phyloP scores from a whole-genome alignment of 2,329 filamentous ascomycete genomes.

The Colletotrichum musicola region DNA sequence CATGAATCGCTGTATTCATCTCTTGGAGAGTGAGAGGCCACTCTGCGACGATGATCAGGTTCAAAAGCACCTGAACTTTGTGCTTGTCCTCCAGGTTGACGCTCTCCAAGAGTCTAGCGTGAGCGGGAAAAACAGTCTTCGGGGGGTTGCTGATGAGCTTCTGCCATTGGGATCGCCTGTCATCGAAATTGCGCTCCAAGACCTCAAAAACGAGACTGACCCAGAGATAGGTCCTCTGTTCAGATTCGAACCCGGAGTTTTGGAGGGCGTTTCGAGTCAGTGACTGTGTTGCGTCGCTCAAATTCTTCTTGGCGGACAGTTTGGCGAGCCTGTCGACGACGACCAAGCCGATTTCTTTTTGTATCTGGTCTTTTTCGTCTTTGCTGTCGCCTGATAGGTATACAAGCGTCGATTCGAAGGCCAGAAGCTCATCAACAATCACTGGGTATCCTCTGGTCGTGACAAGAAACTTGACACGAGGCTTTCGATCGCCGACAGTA shows the following conservation, averaged over 20 bases:
- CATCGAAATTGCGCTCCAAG: not conserved
- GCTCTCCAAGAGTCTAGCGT: not conserved
- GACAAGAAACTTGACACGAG: not conserved
- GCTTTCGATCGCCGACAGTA: not conserved
- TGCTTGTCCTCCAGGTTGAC: not conserved
- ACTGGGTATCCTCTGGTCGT: not conserved
- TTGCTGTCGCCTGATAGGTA: not conserved
- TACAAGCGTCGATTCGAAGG: not conserved
- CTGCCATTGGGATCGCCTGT: not conserved
- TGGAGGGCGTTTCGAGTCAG: not conserved
- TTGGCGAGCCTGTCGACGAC: not conserved
- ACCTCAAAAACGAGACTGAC: not conserved
- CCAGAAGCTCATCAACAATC: not conserved
- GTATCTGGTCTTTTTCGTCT: not conserved
- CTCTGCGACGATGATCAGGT: not conserved
- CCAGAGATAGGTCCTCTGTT: conserved; percentile 2
- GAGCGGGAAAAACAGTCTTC: not conserved
- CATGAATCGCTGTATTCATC: not conserved
- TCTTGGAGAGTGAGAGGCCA: not conserved
- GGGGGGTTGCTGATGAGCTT: not conserved
- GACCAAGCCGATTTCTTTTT: not conserved
- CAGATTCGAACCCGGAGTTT: no score
- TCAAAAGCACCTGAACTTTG: not conserved
- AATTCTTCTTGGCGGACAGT: no score
- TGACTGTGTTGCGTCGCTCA: no score